Conservation (phyloP, 2,329 filamentous ascomycete species). For the Aureobasidium sp. region DNA sequence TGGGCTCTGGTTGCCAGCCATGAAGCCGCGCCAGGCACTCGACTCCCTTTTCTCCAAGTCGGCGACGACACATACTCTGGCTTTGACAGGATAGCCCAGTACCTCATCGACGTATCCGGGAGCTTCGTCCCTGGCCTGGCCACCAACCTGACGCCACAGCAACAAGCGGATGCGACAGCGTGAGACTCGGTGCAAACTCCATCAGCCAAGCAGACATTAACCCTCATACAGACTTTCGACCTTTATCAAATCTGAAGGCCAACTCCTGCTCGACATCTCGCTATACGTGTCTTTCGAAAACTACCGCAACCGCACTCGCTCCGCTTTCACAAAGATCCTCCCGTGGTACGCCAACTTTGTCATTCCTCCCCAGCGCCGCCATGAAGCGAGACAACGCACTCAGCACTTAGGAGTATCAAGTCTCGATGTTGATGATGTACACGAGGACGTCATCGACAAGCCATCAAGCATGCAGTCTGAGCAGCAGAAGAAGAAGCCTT, state of each 20-base stretch:
- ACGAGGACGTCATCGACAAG: slow-evolving; percentile 30
- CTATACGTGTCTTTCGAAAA: slow-evolving; percentile 88
- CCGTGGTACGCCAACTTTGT: slow-evolving; percentile 86
- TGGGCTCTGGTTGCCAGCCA: slow-evolving; percentile 64
- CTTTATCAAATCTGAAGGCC: slow-evolving; percentile 67
- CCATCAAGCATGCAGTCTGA: slow-evolving; percentile 21
- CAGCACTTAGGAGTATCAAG: slow-evolving; percentile 40
- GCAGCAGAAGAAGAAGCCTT: slow-evolving; percentile 20
- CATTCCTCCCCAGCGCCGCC: slow-evolving; percentile 64
- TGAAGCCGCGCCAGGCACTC: slow-evolving; percentile 15
- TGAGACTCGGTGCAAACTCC: background rate
- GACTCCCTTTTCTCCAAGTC: slow-evolving; percentile 40
- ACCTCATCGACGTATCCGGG: slow-evolving; percentile 38
- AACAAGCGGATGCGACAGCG: slow-evolving; percentile 15
- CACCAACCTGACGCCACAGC: slow-evolving; percentile 16
- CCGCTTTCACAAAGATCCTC: slow-evolving; percentile 71
- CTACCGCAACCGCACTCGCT: slow-evolving; percentile 68
- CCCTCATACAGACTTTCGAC: slow-evolving; percentile 17
- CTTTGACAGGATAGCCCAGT: slow-evolving; percentile 52
- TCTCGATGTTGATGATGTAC: slow-evolving; percentile 37
- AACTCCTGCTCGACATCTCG: slow-evolving; percentile 71
- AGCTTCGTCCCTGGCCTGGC: slow-evolving; percentile 26
- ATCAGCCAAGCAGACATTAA: background rate
- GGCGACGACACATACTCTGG: slow-evolving; percentile 50
- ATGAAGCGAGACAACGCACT: slow-evolving; percentile 61